Base-by-base conservation (phyloP, 805 yeast genomes). In the Debaryomyces prosopidis region DNA sequence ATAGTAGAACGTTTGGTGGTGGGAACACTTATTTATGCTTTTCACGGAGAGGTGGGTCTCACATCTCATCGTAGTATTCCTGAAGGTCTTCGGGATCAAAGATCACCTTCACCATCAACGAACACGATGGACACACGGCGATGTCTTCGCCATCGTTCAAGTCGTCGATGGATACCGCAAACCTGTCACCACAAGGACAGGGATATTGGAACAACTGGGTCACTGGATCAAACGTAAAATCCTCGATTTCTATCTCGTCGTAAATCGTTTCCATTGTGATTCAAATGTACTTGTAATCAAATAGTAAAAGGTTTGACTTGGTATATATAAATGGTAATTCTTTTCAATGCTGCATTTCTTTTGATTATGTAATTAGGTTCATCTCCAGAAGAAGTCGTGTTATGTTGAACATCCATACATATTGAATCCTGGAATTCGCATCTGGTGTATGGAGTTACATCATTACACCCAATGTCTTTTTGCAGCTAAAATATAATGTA, bases 171-270 rank as follows among this genome's bases (percentile, higher is more conserved):
- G 81, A 74, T 20, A 94, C 87, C 60, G 92, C 96, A 67, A 94
- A 94, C 59, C 83, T 77, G 65, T 94, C 99, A 8, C 99, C 99
- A 66, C 99, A 94, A 1, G 99, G 99, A 73, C 99, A 94, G 3
- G 99, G 99, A 58, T 91, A 92, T 41, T 89, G 86, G 68, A 91
- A 89, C 19, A 89, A 67, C 63, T 87, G 90, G 11, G 87, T 81
- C n/a, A 71, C 74, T 2, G 91, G 81, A 63, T 94, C 97, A 62
- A 81, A 94, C 2, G 90, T 84, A 83, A 94, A 91, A 64, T 94
- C 99, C 66, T 94, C 99, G 42, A 94, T 94, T 73, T 94, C 99
- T 45, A 94, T 84, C 63, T 94, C 95, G 66, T 94, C 99, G 67
- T 94, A 94, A 28, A 84, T 77, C 1, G 83, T 71, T 52, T 84